phyloP scores from a whole-genome alignment of 108 stramenopile species.

The Cyclostephanos tholiformis region DNA sequence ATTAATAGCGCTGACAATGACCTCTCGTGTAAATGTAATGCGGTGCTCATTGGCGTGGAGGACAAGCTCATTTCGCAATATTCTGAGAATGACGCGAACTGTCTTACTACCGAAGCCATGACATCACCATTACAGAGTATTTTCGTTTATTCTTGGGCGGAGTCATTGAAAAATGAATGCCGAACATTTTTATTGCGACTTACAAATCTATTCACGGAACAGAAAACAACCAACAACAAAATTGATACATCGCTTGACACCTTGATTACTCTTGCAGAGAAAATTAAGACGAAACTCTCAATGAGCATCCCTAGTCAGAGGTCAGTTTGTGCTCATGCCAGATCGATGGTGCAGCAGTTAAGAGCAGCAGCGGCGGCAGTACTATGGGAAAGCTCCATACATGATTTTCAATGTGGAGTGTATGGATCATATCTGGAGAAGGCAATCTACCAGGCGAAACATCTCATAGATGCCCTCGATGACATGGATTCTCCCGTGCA shows the following conservation, averaged over 20 bases:
- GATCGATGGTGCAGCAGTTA: constrained; percentile 11
- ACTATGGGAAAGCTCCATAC: constrained; percentile 12
- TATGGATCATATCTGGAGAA: constrained; percentile 17
- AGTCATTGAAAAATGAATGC: constrained; percentile 55
- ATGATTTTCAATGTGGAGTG: constrained; percentile 10
- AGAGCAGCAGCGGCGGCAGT: constrained; percentile 26
- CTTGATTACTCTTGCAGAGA: constrained; percentile 26
- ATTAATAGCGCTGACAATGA: constrained; percentile 21
- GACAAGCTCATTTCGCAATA: constrained; percentile 55
- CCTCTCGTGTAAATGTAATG: constrained; percentile 34
- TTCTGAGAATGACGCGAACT: constrained; percentile 2
- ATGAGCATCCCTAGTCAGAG: constrained; percentile 10
- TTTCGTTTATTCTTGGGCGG: constrained; percentile 80
- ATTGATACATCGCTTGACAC: constrained; percentile 10
- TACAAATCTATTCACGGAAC: not conserved
- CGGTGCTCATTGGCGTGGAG: constrained; percentile 64
- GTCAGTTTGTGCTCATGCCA: constrained; percentile 12
- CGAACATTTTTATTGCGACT: constrained; percentile 17
- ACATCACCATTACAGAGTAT: constrained; percentile 53
- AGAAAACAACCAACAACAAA: constrained; percentile 2
- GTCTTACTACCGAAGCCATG: constrained; percentile 14
- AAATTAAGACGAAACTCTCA: constrained; percentile 22
- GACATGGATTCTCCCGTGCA: constrained; percentile 28
- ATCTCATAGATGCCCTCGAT: constrained; percentile 28
- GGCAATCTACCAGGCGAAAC: constrained; percentile 35